phyloP scores from a whole-genome alignment of 2,329 filamentous ascomycete genomes.

The Fusarium tjaetaba region DNA sequence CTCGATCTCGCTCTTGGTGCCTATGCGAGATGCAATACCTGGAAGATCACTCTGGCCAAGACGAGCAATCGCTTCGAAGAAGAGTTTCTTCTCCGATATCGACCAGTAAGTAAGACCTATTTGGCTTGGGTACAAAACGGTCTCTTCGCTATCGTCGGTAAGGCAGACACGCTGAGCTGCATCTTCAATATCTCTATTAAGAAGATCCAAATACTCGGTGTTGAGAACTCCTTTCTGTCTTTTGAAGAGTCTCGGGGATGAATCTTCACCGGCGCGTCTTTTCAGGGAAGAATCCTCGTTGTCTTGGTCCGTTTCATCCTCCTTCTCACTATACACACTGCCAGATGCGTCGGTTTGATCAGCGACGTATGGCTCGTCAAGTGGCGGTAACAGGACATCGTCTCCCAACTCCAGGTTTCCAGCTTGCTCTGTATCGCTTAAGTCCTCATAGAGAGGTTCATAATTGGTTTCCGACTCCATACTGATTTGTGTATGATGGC shows the following conservation, averaged over 20 bases:
- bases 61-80: constrained; percentile 73
- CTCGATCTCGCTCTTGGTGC: constrained; percentile 79
- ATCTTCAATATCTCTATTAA: constrained; percentile 69
- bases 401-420: constrained; percentile 19
- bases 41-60: constrained; percentile 71
- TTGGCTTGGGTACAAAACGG: constrained; percentile 58
- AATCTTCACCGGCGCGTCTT: constrained; percentile 40
- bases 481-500: constrained; percentile 34
- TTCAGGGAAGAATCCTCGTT: constrained; percentile 43
- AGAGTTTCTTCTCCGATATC: constrained; percentile 71
- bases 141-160: constrained; percentile 40
- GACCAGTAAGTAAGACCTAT: constrained; percentile 79
- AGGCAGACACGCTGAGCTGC: constrained; percentile 53
- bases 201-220: constrained; percentile 58
- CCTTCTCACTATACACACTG: constrained; percentile 25
- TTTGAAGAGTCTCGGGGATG: constrained; percentile 54
- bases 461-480: constrained; percentile 47
- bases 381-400: neutral
- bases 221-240: constrained; percentile 57
- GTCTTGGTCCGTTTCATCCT: constrained; percentile 9
- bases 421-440: constrained; percentile 1
- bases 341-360: constrained; percentile 19
- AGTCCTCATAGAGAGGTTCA: constrained; percentile 27
- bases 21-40: constrained; percentile 70
- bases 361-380: neutral